Base-by-base conservation (phyloP, 2,329 filamentous ascomycete genomes). In the Dichotomopilus funicola region DNA sequence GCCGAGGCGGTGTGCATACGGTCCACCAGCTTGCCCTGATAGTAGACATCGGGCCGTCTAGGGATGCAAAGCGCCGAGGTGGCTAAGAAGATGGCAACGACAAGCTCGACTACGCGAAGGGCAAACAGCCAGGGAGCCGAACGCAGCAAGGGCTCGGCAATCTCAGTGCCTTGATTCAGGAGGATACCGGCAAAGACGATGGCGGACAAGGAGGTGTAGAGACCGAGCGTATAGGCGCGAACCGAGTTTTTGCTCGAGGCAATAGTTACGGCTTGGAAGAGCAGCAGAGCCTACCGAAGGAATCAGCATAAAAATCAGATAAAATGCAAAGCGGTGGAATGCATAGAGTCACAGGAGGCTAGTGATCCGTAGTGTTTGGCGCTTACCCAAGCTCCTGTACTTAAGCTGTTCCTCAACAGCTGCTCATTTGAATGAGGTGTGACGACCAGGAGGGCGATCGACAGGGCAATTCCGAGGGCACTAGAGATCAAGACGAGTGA, bases 1-100 rank as follows among this genome's bases (percentile, higher is more conserved):
- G 83, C 79, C 2, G 84, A 83, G 3, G 74, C 75, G 0, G 84
- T 86, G 62, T 76, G 77, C 70, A 86, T 78, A 12, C 74, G 72
- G 65, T 91, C 87, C 36, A 92, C 84, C 3, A 75, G 66, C 47
- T 76, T 72, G 33, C 75, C 82, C 41, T 83, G 59, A 63, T 77
- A 73, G 64, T 77, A 88, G 13, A 91, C 82, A 52, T 84, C 75
- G 3, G 88, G 88, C 9, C 88, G 78, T 44, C 88, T 78, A 4
- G 85, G 86, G 11, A 90, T 72, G 1, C 77, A 75, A 10, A 86
- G 59, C 60, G 78, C 78, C 12, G 74, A 70, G 45, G 79, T 60
- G 11, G 72, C 69, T 13, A 82, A 69, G n/a, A 70, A 64, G n/a
- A 81, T 35, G 11, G 73, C 67, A 9, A 73, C 66, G 7, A 66